phyloP scores from a whole-genome alignment of 129 eudicot species.

The Escallonia herrerae region DNA sequence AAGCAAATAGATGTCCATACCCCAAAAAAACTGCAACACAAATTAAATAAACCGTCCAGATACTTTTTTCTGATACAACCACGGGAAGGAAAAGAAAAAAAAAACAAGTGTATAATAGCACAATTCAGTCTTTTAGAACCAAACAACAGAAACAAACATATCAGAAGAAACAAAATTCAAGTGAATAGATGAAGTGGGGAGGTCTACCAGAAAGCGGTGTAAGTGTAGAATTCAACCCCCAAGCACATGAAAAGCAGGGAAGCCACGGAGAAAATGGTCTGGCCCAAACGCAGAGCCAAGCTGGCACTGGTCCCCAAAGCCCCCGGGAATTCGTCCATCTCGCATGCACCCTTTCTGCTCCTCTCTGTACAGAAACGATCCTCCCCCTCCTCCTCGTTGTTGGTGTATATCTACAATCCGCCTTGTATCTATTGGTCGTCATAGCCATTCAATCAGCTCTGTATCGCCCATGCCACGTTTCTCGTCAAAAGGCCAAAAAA shows the following conservation, averaged over 20 bases:
- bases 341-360: background rate
- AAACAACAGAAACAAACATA: background rate
- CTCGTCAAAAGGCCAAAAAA: conserved; percentile 6
- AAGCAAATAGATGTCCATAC: no score
- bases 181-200: no score
- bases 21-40: no score
- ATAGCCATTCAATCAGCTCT: conserved; percentile 13
- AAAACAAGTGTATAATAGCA: background rate
- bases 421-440: background rate
- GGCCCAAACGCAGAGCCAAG: conserved; percentile 84
- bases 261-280: conserved; percentile 70
- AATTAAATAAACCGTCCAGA: no score
- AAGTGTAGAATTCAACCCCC: conserved; percentile 67
- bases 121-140: conserved; percentile 1
- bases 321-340: conserved; percentile 77
- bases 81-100: background rate
- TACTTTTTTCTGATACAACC: background rate
- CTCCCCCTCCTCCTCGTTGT: background rate
- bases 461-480: conserved; percentile 16
- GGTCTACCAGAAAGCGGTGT: conserved; percentile 26
- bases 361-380: background rate
- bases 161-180: no score
- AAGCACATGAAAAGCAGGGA: conserved; percentile 87
- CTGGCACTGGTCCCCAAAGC: conserved; percentile 89
- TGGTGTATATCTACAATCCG: background rate